These are phyloP conservation scores for Diaporthe vexans DNA, from an alignment of 2,329 filamentous ascomycete species.

Conservation along the genomic window DNA sequence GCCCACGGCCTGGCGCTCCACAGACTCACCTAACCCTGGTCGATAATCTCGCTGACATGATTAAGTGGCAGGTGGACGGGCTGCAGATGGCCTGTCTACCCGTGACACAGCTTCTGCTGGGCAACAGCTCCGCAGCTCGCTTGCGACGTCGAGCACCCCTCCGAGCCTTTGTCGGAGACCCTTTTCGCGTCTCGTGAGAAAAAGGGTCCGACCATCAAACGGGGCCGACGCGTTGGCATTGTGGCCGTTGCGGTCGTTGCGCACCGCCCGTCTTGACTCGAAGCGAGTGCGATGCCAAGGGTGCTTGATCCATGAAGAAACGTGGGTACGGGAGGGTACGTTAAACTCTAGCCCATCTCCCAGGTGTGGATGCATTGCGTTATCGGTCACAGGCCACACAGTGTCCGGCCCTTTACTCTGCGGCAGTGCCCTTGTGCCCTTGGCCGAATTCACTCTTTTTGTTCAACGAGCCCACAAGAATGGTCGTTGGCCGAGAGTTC, in stretches of 20 bases:
- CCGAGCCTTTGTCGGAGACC: not conserved
- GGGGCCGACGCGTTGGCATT: conserved; percentile 20
- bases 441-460: not conserved
- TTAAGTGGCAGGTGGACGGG: conserved; percentile 23
- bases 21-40: conserved; percentile 14
- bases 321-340: conserved; percentile 30
- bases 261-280: conserved; percentile 1
- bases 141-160: not conserved
- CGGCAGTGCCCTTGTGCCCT: not conserved
- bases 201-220: conserved; percentile 4
- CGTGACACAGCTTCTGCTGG: conserved; percentile 14
- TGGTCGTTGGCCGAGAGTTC: conserved; percentile 13
- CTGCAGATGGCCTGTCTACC: conserved; percentile 16
- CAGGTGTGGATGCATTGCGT: conserved; percentile 28
- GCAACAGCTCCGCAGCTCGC: conserved; percentile 7
- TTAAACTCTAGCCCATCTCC: conserved; percentile 25
- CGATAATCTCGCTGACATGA: conserved; percentile 28
- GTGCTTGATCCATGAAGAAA: conserved; percentile 32
- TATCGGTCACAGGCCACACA: conserved; percentile 33
- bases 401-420: conserved; percentile 8
- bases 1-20: not conserved
- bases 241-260: conserved; percentile 8
- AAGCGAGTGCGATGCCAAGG: conserved; percentile 33
- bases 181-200: not conserved
- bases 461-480: conserved; percentile 14